phyloP scores from a whole-genome alignment of 169 alveolate species.

The Babesia caballi region DNA sequence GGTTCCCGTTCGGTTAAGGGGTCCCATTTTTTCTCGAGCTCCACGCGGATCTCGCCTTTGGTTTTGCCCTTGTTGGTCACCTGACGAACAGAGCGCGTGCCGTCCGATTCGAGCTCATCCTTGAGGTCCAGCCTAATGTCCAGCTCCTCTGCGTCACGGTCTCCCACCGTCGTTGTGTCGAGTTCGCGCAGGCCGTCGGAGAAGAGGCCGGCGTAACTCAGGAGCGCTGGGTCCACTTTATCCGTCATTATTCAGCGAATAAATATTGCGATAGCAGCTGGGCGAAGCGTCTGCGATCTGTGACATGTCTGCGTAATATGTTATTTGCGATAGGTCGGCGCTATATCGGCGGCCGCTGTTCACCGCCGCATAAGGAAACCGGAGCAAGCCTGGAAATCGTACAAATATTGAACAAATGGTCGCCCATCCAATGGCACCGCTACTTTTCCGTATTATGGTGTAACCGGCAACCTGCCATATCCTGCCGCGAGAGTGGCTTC shows the following conservation, averaged over 20 bases:
- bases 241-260: neutral
- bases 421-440: too few relatives aligned
- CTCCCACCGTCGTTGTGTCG: neutral
- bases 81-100: neutral
- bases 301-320: too few relatives aligned
- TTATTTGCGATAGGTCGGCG: too few relatives aligned
- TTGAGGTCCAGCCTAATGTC: neutral
- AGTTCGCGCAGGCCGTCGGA: constrained; percentile 3
- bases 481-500: too few relatives aligned
- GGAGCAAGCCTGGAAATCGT: too few relatives aligned
- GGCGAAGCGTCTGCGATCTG: too few relatives aligned
- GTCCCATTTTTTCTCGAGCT: constrained; percentile 35
- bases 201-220: constrained; percentile 5
- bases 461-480: too few relatives aligned
- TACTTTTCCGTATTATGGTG: too few relatives aligned
- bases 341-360: too few relatives aligned
- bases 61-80: neutral
- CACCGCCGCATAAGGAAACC: too few relatives aligned
- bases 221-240: neutral
- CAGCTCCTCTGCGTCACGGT: neutral
- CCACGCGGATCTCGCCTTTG: neutral
- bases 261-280: too few relatives aligned
- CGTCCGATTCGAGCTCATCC: neutral
- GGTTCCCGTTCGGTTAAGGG: constrained; percentile 43
- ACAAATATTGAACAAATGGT: too few relatives aligned